Base-by-base conservation (phyloP, 2,329 filamentous ascomycete genomes). In the Paecilomyces formosus region DNA sequence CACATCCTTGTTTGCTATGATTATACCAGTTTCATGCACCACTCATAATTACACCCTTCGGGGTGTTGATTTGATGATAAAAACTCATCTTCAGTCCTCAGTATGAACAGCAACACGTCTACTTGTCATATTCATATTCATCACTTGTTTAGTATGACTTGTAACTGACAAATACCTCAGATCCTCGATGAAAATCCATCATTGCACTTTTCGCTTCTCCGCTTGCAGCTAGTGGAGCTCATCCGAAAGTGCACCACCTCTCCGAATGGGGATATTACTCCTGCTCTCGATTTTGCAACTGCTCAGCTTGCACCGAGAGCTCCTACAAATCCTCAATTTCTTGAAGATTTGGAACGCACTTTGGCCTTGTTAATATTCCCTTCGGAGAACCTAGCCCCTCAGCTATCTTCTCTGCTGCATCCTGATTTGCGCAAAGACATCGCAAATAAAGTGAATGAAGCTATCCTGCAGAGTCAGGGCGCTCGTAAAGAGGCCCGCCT, bases 1-100 rank as follows among this genome's bases (percentile, higher is more conserved):
- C 3, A 4, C 54, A 39, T 55, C 62, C 62, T 55, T 61, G 65
- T 60, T 79, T 84, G 82, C 84, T 77, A 92, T 94, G 94, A 99
- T 99, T 96, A 96, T 81, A 90, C 82, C 83, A 82, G 88, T 82
- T 92, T 96, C 93, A 99, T 99, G 94, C 94, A 99, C 94, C 94
- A 99, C 94, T 92, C 94, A 91, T 94, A 31, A 97, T 85, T 26
- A 82, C 82, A 31, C 83, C 85, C 86, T 45, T 84, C 81, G 81
- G 85, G 86, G 87, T 85, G 78, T 85, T 94, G 94, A 95, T 95
- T 85, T 94, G 94, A 95, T 95, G 93, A 97, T 80, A 85, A 83
- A 79, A 79, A 81, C 78, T 77, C 78, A 79, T 85, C 87, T 89
- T 89, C 87, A 90, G 85, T 89, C 85, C 84, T 89, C 85, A 89